These are phyloP conservation scores for Talaromyces liani DNA, from an alignment of 495 filamentous ascomycete species.

Conservation along the genomic window DNA sequence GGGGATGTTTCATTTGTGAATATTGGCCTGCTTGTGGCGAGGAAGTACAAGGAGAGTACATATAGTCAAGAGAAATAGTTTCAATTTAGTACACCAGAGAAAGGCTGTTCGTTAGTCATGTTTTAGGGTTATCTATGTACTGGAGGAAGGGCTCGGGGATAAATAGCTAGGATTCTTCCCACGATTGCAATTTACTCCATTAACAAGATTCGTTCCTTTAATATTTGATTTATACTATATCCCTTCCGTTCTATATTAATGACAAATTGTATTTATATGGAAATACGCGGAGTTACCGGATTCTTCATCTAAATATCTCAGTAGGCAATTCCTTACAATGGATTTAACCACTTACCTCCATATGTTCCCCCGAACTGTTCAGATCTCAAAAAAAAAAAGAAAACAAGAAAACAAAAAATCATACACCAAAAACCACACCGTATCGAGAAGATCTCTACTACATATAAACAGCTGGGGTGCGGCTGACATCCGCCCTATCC, in stretches of 20 bases:
- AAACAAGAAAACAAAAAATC: constrained; percentile 16
- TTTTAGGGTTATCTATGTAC: no score
- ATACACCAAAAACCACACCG: neutral
- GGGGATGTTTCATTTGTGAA: neutral
- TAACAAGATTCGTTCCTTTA: no score
- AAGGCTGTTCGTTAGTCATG: no score
- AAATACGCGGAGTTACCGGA: neutral
- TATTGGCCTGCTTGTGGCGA: neutral
- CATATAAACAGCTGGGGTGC: constrained; percentile 3
- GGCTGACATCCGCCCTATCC: constrained; percentile 5
- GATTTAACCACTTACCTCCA: neutral
- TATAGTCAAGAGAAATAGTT: neutral
- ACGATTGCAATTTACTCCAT: no score
- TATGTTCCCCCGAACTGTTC: neutral
- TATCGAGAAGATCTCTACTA: constrained; percentile 7
- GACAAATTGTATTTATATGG: neutral
- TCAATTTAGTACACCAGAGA: neutral
- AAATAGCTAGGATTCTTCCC: no score
- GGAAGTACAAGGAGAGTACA: neutral
- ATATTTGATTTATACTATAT: no score
- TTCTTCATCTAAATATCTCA: neutral
- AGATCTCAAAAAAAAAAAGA: neutral
- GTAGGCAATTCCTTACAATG: neutral
- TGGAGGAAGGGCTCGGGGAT: no score
- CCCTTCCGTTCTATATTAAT: no score